Conservation (phyloP, 2,329 filamentous ascomycete genomes). For the Fusarium nodosum region DNA sequence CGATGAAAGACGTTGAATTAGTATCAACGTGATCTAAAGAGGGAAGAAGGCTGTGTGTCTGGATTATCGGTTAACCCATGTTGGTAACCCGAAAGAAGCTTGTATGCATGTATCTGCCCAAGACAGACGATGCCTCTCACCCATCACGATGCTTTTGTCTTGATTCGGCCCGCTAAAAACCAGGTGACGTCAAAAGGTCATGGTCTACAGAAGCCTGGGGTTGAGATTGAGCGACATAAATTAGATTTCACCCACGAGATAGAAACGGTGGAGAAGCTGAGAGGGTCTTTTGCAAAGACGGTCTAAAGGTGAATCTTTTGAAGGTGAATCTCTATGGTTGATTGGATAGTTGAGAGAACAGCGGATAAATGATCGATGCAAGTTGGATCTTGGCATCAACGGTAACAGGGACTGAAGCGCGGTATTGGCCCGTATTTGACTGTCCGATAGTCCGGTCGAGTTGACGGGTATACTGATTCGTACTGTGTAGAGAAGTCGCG, state of each 20-base stretch:
- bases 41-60: neutral
- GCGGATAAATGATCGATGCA: slow-evolving; percentile 7
- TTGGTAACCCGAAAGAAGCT: slow-evolving; percentile 14
- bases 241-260: slow-evolving; percentile 7
- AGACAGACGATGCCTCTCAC: neutral
- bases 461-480: neutral
- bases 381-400: slow-evolving; percentile 9
- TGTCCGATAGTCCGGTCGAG: slow-evolving; percentile 22
- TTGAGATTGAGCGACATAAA: slow-evolving; percentile 12
- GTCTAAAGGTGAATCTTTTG: neutral
- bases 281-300: slow-evolving; percentile 12
- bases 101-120: neutral
- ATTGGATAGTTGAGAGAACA: slow-evolving; percentile 3
- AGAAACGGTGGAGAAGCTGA: slow-evolving; percentile 23
- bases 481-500: slow-evolving; percentile 25
- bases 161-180: slow-evolving; percentile 34
- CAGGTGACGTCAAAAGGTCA: slow-evolving; percentile 42
- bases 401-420: slow-evolving; percentile 11
- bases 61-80: neutral
- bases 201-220: slow-evolving; percentile 13
- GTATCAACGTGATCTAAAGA: neutral
- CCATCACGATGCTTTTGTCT: slow-evolving; percentile 11
- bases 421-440: slow-evolving; percentile 37
- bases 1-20: neutral
- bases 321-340: neutral